Evolutionary conservation across 73 alveolate genomes (phyloP).

Genomic region (Diophrys sp.): DNA sequence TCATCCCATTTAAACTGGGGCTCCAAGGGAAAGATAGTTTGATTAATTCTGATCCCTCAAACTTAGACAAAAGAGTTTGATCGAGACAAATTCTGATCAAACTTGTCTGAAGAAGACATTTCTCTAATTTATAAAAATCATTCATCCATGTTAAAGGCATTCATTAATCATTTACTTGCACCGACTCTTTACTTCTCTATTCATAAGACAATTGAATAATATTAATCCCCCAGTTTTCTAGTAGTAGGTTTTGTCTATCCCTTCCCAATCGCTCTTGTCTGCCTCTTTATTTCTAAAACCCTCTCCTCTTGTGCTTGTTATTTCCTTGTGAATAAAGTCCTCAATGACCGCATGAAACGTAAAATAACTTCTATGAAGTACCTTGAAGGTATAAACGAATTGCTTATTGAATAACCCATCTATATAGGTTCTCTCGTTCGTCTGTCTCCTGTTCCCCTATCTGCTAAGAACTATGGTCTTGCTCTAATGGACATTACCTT

Average conservation of each 20-base stretch:
- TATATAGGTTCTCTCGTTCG: background rate
- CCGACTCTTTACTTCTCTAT: too few species aligned
- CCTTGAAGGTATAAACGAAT: background rate
- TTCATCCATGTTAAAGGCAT: too few species aligned
- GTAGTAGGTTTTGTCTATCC: background rate
- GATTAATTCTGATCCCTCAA: too few species aligned
- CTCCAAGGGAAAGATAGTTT: too few species aligned
- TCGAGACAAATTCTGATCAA: too few species aligned
- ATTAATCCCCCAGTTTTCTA: too few species aligned
- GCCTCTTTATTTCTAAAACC: background rate
- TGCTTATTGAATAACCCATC: background rate
- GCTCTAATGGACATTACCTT: background rate
- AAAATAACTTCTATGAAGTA: background rate
- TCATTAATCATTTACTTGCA: too few species aligned
- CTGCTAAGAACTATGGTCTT: slow-evolving; percentile 5
- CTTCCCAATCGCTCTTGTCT: background rate
- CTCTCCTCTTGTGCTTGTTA: background rate
- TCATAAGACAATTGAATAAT: too few species aligned
- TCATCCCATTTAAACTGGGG: too few species aligned
- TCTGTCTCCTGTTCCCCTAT: background rate
- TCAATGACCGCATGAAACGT: background rate
- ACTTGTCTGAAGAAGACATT: too few species aligned
- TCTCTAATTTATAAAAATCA: too few species aligned
- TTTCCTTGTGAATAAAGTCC: background rate
- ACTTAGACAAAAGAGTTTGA: too few species aligned